These are phyloP conservation scores for Paecilomyces niveus DNA, from an alignment of 2,329 filamentous ascomycete genomes.

Conservation along the genomic window DNA sequence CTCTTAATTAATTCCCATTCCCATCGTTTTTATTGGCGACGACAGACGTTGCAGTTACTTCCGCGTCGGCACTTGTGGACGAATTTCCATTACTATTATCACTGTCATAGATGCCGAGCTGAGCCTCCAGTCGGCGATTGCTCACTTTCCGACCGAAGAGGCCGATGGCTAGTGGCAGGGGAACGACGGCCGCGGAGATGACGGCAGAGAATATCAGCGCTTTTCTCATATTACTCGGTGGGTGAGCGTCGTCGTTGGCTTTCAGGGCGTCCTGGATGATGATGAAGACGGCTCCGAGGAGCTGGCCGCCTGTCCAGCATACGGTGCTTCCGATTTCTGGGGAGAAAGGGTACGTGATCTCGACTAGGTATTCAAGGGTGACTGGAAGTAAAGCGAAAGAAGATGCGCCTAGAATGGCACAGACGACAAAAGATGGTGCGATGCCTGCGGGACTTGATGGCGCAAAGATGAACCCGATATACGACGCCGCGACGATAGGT, in stretches of 20 bases:
- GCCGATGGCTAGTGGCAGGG: slow-evolving; percentile 63
- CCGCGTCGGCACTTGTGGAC: not conserved
- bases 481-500: slow-evolving; percentile 65
- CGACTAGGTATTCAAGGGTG: slow-evolving; percentile 77
- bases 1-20: not conserved
- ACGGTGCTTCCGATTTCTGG: slow-evolving; percentile 79
- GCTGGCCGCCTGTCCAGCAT: slow-evolving; percentile 79
- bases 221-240: slow-evolving; percentile 65
- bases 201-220: slow-evolving; percentile 75
- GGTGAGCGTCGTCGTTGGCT: slow-evolving; percentile 43
- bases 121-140: slow-evolving; percentile 33
- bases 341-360: slow-evolving; percentile 78
- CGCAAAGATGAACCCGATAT: slow-evolving; percentile 77
- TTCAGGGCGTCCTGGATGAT: slow-evolving; percentile 70
- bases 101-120: slow-evolving; percentile 12
- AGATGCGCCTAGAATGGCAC: slow-evolving; percentile 69
- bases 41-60: not conserved
- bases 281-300: slow-evolving; percentile 79
- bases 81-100: not conserved
- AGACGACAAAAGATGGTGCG: slow-evolving; percentile 62
- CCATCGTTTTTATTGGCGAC: not conserved
- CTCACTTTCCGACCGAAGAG: slow-evolving; percentile 54
- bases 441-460: slow-evolving; percentile 49
- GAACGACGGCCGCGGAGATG: slow-evolving; percentile 57
- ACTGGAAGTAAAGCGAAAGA: slow-evolving; percentile 77